Percentiles rank a stretch among this genome's conserved stretches.
phyloP scores from a whole-genome alignment of 2,329 filamentous ascomycete genomes.

The Huntiella moniliformis region DNA sequence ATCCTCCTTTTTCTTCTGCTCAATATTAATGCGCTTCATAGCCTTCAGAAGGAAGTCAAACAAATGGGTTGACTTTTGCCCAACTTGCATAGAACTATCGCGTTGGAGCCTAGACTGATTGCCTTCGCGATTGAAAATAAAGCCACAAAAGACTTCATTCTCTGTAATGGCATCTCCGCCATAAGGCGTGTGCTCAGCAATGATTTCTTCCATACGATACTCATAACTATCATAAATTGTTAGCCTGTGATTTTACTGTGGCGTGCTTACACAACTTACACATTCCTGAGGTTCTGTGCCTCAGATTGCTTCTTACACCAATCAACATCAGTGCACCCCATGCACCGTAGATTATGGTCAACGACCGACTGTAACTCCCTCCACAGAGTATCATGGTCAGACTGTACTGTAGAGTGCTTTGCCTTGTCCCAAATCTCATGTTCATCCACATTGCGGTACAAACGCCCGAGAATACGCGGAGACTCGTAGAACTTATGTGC shows the following conservation, averaged over 20 bases:
- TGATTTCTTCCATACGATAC: not conserved
- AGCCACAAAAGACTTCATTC: conserved; percentile 35
- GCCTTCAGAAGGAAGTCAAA: conserved; percentile 23
- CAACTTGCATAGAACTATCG: conserved; percentile 31
- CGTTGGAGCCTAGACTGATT: conserved; percentile 31
- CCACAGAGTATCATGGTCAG: conserved; percentile 24
- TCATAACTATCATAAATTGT: not conserved
- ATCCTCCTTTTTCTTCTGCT: too few relatives aligned
- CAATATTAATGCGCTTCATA: conserved; percentile 15
- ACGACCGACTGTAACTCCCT: conserved; percentile 20
- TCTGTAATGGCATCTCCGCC: conserved; percentile 17
- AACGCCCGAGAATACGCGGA: conserved; percentile 45
- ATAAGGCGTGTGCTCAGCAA: not conserved
- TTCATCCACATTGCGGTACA: conserved; percentile 61
- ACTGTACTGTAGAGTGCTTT: conserved; percentile 19
- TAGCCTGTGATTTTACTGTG: too few relatives aligned
- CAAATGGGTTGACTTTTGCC: conserved; percentile 31
- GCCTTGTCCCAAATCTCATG: conserved; percentile 39
- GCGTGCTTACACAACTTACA: conserved; percentile 21
- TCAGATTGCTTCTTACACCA: conserved; percentile 21
- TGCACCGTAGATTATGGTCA: conserved; percentile 11
- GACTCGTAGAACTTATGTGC: conserved; percentile 45
- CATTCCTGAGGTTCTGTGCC: conserved; percentile 25
- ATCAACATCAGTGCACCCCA: conserved; percentile 15
- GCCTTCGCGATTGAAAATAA: conserved; percentile 32